Evolutionary conservation across 331 rosid genomes (phyloP), one percentile per base, ranked within the genome.

Genomic region (Pyracantha coccinea): DNA sequence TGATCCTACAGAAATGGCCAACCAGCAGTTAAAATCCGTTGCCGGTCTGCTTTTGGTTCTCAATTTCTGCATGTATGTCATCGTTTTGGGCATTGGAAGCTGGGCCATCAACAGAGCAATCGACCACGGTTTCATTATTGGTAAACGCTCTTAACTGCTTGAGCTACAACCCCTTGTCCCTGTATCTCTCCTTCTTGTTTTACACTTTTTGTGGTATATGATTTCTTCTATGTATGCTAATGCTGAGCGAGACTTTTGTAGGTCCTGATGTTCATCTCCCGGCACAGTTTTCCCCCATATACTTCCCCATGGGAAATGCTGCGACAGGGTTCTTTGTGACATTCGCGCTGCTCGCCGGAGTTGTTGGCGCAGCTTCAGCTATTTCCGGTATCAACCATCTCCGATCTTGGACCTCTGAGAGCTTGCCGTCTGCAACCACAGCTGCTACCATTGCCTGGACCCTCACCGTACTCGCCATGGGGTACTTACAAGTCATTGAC

Each of bases 291-390:
- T 90, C 97, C 7, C 96, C 98, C 4, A 69, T 93, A 64, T 85
- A 83, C 80, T 93, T 93, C 53, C 98, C 98, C 1, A 89, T 93
- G 88, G 98, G 98, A 60, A 93, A 93, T 81, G 97, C 91, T 52
- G 88, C 98, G 29, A 91, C 96, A 13, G 97, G 98, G 7, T 93
- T 93, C 90, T 91, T 89, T 57, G 97, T 91, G 32, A 85, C 83
- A 24, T 88, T 91, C 74, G 86, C 96, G 73, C 31, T 89, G 80
- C 41, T 93, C 4, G 98, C 97, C 54, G 92, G 88, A 76, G 98
- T 91, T 5, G 87, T 91, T 69, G 98, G 98, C 16, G 96, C 71
- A 72, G 98, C 89, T 50, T 86, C 93, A 7, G 81, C 78, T 11
- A 80, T 93, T 8, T 72, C 92, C 14, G 98, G 97, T 65, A n/a